Evolutionary conservation across 306 rosid genomes (phyloP), one percentile per base, ranked within the genome.

Genomic region (Acacia acuminata): DNA sequence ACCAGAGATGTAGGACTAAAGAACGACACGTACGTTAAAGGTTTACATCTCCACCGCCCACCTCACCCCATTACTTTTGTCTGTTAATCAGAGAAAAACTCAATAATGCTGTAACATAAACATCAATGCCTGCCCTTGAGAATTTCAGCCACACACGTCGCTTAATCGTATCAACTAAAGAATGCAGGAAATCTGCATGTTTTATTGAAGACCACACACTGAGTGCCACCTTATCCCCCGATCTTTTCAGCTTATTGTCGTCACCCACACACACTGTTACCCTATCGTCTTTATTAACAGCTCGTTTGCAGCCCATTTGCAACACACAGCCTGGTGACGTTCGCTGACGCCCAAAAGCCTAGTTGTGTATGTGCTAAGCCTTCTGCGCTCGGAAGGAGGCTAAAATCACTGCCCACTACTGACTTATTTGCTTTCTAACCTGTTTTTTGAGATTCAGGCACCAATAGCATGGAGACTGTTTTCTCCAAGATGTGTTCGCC

Each of bases 391-490:
- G 43, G 25, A 77, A 47, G 67, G 15, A 47, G 67, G 15, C 22
- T 0, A 24, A 42, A 71, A 13, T 27, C 55, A 24, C 76, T 71
- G 45, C 43, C 50, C 15, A 42, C 9, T 15, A 24, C 53, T 68
- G 40, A 73, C 27, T 47, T 44, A 1, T 27, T 40, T 76, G 19
- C 69, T 50, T 77, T 64, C 50, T 10, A 71, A 11, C 47, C 47
- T 73, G 43, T n/a, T 45, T 25, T 25, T 25, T 72, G 20, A 22
- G 70, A 50, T 72, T 55, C 27, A n/a, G 61, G 60, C 30, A 77
- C 76, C 64, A n/a, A 56, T 56, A 56, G 30, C 42, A 85, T 85
- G 88, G 88, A 85, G 81, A 85, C 85, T 58, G 88, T 85, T 69
- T 79, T 82, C 69, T 82, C 79, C 72, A 82, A 58, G 71, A 78